A percentile compares a stretch with the other conserved stretches of the same genome.
phyloP scores from a whole-genome alignment of 139 green algal genomes.

The Chlorella sp. region DNA sequence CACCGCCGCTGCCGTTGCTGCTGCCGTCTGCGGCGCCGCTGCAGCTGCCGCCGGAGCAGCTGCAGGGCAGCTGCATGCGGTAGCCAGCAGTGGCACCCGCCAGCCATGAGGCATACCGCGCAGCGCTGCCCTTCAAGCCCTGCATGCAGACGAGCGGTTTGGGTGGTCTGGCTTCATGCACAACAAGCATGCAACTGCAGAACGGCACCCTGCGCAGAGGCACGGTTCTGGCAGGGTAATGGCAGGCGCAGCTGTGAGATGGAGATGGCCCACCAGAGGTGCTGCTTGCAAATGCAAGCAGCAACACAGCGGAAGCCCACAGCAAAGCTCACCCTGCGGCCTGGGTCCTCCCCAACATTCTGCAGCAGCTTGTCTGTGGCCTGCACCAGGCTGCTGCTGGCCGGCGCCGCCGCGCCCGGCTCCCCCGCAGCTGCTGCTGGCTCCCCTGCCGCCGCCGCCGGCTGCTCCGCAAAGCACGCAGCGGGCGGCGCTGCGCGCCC shows the following conservation, averaged over 20 bases:
- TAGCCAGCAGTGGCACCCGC: conserved; percentile 74
- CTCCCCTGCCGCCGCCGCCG: neutral
- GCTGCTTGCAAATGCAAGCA: too few species aligned
- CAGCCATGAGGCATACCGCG: conserved; percentile 23
- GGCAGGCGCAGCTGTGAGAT: too few species aligned
- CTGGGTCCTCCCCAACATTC: conserved; percentile 55
- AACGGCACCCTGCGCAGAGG: too few species aligned
- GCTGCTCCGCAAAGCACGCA: neutral
- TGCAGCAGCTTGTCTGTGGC: conserved; percentile 49
- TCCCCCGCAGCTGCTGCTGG: neutral
- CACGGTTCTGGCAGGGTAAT: too few species aligned
- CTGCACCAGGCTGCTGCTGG: conserved; percentile 38
- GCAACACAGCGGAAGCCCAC: neutral
- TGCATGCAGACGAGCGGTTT: neutral
- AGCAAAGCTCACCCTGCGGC: conserved; percentile 17
- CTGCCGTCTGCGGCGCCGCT: too few species aligned
- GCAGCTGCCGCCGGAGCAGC: neutral
- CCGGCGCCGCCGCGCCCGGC: neutral
- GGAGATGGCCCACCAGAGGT: too few species aligned
- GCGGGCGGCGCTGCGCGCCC: conserved; percentile 35
- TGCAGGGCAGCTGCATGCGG: conserved; percentile 38
- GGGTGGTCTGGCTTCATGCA: too few species aligned
- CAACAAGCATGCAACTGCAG: too few species aligned
- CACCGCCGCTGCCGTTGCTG: neutral
- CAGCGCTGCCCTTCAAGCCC: conserved; percentile 24